Conservation (phyloP, 176 grass and related monocot species). For the Pontederia paniculata region DNA sequence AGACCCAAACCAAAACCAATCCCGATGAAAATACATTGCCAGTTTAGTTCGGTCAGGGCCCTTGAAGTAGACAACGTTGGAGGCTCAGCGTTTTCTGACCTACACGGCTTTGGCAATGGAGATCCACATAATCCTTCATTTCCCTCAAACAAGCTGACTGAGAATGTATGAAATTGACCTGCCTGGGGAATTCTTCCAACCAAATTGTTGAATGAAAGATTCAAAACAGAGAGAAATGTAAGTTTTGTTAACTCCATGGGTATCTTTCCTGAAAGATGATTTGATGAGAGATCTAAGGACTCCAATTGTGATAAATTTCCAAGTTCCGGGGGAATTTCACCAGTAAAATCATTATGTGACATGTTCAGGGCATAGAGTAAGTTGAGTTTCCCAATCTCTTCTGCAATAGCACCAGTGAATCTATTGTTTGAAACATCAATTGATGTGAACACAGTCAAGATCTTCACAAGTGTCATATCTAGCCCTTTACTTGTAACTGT, state of each 20-base stretch:
- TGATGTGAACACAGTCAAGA: slow-evolving; percentile 27
- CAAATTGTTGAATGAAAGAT: slow-evolving; percentile 44
- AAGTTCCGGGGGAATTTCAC: slow-evolving; percentile 23
- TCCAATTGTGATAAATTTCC: slow-evolving; percentile 27
- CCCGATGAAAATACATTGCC: slow-evolving; percentile 22
- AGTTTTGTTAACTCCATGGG: slow-evolving; percentile 22
- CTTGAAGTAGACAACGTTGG: neutral
- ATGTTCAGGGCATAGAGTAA: slow-evolving; percentile 29
- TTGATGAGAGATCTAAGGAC: slow-evolving; percentile 33
- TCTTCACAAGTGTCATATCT: slow-evolving; percentile 17
- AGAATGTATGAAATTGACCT: slow-evolving; percentile 32
- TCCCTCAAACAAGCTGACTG: slow-evolving; percentile 16
- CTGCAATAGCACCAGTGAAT: slow-evolving; percentile 23
- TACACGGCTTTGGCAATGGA: slow-evolving; percentile 15
- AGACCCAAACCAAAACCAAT: slow-evolving; percentile 28
- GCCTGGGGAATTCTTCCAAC: slow-evolving; percentile 20
- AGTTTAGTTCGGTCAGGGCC: slow-evolving; percentile 14
- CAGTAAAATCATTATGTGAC: slow-evolving; percentile 26
- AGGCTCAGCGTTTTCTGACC: neutral
- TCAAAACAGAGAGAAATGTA: slow-evolving; percentile 31
- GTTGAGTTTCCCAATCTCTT: slow-evolving; percentile 29
- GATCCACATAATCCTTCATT: slow-evolving; percentile 26
- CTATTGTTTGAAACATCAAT: slow-evolving; percentile 36
- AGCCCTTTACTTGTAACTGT: slow-evolving; percentile 26
- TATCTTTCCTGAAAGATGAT: slow-evolving; percentile 36